Evolutionary conservation across 345 rosid genomes (phyloP).

Genomic region (Arabidopsis arenosa): DNA sequence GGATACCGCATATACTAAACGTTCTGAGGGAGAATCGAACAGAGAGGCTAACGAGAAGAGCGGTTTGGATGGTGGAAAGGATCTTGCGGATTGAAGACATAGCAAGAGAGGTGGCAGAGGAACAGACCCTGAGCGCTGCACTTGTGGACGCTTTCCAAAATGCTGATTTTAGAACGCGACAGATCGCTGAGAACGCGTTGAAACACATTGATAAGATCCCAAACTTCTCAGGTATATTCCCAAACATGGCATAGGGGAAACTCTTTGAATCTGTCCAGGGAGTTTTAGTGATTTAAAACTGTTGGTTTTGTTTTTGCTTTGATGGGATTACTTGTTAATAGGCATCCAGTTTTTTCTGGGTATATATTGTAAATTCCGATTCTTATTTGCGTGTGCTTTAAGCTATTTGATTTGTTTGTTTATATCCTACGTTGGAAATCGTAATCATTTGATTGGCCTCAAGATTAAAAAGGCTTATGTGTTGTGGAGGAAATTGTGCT

Average conservation of each 20-base stretch:
- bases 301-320: slow-evolving; percentile 26
- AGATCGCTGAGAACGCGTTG: slow-evolving; percentile 90
- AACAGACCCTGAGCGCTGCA: slow-evolving; percentile 74
- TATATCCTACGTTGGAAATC: background rate
- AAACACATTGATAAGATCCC: slow-evolving; percentile 91
- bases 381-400: slow-evolving; percentile 39
- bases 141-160: slow-evolving; percentile 94
- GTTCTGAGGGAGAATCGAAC: slow-evolving; percentile 58
- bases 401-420: slow-evolving; percentile 44
- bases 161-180: slow-evolving; percentile 80
- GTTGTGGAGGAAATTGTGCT: slow-evolving; percentile 2
- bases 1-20: slow-evolving; percentile 58
- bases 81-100: slow-evolving; percentile 81
- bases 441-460: slow-evolving; percentile 16
- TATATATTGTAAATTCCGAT: slow-evolving; percentile 45
- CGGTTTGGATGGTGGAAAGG: slow-evolving; percentile 84
- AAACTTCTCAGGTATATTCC: slow-evolving; percentile 85
- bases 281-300: slow-evolving; percentile 32
- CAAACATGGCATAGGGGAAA: slow-evolving; percentile 55
- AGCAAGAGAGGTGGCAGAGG: slow-evolving; percentile 73
- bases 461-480: background rate
- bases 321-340: slow-evolving; percentile 31
- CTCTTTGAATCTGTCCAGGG: slow-evolving; percentile 3
- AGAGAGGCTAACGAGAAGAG: slow-evolving; percentile 69
- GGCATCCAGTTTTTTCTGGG: slow-evolving; percentile 37